phyloP scores from a whole-genome alignment of 805 yeast species.

The Myxozyma mucilagina region DNA sequence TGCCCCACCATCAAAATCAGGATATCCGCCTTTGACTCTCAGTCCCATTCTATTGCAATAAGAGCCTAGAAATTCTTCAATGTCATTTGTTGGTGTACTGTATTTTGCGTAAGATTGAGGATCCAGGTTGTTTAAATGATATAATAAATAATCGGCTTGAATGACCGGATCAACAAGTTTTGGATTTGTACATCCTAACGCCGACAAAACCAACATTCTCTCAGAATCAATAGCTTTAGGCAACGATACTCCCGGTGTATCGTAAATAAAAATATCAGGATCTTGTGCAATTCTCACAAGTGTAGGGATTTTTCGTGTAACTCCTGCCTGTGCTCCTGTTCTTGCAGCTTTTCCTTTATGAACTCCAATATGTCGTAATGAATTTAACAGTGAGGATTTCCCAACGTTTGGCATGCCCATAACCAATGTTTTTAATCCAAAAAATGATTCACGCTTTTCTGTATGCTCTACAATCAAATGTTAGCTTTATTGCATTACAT shows the following conservation, averaged over 20 bases:
- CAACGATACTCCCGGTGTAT: slow-evolving; percentile 89
- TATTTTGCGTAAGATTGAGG: slow-evolving; percentile 50
- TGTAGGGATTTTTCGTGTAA: slow-evolving; percentile 77
- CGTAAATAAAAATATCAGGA: slow-evolving; percentile 72
- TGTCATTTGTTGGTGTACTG: slow-evolving; percentile 68
- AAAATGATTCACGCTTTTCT: slow-evolving; percentile 56
- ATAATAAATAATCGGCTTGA: slow-evolving; percentile 82
- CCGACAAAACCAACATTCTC: slow-evolving; percentile 70
- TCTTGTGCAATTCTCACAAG: slow-evolving; percentile 60
- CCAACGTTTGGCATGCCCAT: slow-evolving; percentile 99
- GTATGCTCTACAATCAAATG: neutral
- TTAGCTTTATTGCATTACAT: slow-evolving; percentile 50
- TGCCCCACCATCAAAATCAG: slow-evolving; percentile 63
- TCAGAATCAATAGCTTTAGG: slow-evolving; percentile 67
- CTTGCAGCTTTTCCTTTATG: slow-evolving; percentile 64
- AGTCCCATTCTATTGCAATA: slow-evolving; percentile 30
- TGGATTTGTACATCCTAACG: slow-evolving; percentile 73
- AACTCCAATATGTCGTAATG: slow-evolving; percentile 54
- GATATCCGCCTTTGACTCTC: slow-evolving; percentile 34
- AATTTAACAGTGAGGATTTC: slow-evolving; percentile 81
- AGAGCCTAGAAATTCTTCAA: slow-evolving; percentile 54
- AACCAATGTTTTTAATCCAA: slow-evolving; percentile 74
- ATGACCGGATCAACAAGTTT: slow-evolving; percentile 77
- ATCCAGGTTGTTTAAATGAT: slow-evolving; percentile 54
- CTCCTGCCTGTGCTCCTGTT: slow-evolving; percentile 89